A percentile compares a stretch with the other conserved stretches of the same genome.
Evolutionary conservation across 2,329 filamentous ascomycete species (phyloP).

Genomic region (Teratosphaeriaceae sp.): DNA sequence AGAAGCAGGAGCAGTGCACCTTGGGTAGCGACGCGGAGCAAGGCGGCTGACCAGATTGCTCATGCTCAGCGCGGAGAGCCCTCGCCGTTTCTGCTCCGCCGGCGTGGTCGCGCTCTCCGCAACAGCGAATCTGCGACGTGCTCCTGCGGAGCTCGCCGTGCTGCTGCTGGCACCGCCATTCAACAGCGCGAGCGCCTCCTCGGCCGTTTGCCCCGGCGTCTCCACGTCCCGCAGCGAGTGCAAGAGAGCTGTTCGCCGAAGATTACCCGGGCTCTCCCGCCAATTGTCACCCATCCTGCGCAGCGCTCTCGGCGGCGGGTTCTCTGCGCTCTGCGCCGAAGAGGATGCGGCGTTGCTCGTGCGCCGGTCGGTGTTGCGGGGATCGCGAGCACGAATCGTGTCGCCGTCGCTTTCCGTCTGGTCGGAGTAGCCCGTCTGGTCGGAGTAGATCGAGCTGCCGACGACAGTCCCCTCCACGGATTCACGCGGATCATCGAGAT

Average conservation of each 20-base stretch:
- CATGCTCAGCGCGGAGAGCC: background rate
- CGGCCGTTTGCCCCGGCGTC: constrained; percentile 1
- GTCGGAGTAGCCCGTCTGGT: too few species aligned
- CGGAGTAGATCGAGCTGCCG: background rate
- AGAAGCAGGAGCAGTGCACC: background rate
- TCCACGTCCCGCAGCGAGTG: background rate
- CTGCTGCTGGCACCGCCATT: background rate
- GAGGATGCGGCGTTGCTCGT: background rate
- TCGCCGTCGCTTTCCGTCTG: background rate
- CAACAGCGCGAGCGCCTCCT: background rate
- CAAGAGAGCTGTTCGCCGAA: background rate
- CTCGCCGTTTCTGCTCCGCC: too few species aligned
- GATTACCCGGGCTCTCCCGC: background rate
- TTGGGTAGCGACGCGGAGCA: background rate
- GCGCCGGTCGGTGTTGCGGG: background rate
- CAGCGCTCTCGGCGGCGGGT: background rate
- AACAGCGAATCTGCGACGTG: background rate
- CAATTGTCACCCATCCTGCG: background rate
- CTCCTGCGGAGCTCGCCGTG: background rate
- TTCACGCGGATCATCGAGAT: background rate
- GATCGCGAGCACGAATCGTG: background rate
- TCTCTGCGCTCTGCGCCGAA: background rate
- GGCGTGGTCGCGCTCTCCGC: background rate
- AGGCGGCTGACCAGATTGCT: background rate
- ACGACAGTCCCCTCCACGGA: background rate